Conservation (phyloP, 2,329 filamentous ascomycete genomes). For the Cercospora zeae-maydis region DNA sequence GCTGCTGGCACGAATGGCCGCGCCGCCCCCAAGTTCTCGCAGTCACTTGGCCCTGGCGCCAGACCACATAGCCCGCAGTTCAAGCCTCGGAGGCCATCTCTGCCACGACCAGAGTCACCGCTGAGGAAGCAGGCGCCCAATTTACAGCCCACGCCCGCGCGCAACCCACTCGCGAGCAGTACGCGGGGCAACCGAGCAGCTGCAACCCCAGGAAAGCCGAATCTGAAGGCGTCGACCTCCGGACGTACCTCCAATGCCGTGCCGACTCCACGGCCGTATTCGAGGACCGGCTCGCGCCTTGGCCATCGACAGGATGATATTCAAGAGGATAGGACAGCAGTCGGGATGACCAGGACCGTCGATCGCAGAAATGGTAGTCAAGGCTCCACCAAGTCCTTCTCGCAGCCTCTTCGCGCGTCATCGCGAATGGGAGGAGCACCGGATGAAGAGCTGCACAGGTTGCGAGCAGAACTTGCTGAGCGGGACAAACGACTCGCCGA, state of each 20-base stretch:
- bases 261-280: slow-evolving; percentile 44
- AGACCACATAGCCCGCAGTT: slow-evolving; percentile 68
- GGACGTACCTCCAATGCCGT: slow-evolving; percentile 39
- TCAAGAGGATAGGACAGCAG: slow-evolving; percentile 36
- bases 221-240: slow-evolving; percentile 51
- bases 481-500: slow-evolving; percentile 85
- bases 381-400: slow-evolving; percentile 41
- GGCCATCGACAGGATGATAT: slow-evolving; percentile 43
- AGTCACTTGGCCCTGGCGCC: slow-evolving; percentile 71
- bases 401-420: slow-evolving; percentile 34
- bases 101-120: slow-evolving; percentile 87
- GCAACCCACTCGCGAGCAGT: slow-evolving; percentile 54
- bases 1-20: slow-evolving; percentile 47
- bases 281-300: slow-evolving; percentile 46
- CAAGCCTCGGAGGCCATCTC: slow-evolving; percentile 69
- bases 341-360: slow-evolving; percentile 16
- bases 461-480: slow-evolving; percentile 73
- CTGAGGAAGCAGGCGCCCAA: slow-evolving; percentile 61
- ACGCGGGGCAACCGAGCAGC: slow-evolving; percentile 49
- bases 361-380: slow-evolving; percentile 36
- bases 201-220: slow-evolving; percentile 30
- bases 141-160: slow-evolving; percentile 54
- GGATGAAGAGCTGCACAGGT: slow-evolving; percentile 61
- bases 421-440: slow-evolving; percentile 36
- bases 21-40: slow-evolving; percentile 69